A percentile compares a stretch with the other conserved stretches of the same genome.
phyloP scores from a whole-genome alignment of 768 basidiomycete genomes.

The Suillus brevipes region DNA sequence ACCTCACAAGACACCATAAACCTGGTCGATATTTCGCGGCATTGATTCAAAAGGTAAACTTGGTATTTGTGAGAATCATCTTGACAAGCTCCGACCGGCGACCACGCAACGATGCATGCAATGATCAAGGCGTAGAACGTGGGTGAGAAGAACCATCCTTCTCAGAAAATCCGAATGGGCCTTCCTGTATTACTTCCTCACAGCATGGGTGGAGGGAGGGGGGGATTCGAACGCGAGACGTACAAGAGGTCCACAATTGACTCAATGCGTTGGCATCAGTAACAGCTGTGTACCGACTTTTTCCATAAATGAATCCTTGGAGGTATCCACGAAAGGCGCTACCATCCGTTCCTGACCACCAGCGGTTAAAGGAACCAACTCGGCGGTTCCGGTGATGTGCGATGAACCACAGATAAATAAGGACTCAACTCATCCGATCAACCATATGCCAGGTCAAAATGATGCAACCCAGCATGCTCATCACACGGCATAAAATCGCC shows the following conservation, averaged over 20 bases:
- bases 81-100: neutral
- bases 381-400: too few species aligned
- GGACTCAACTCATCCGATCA: neutral
- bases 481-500: neutral
- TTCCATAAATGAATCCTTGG: neutral
- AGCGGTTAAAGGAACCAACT: neutral
- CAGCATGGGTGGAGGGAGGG: neutral
- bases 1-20: neutral
- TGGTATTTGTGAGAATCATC: neutral
- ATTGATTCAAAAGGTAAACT: neutral
- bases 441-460: neutral
- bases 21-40: neutral
- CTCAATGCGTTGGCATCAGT: neutral
- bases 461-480: neutral
- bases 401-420: neutral
- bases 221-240: neutral
- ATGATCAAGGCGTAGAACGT: neutral
- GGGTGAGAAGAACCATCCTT: neutral
- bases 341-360: neutral
- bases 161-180: neutral
- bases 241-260: neutral
- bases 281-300: neutral
- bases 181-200: neutral
- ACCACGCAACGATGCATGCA: too few species aligned
- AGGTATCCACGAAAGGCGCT: neutral